phyloP scores from a whole-genome alignment of 768 basidiomycete species.

The Amanita fuliginea region DNA sequence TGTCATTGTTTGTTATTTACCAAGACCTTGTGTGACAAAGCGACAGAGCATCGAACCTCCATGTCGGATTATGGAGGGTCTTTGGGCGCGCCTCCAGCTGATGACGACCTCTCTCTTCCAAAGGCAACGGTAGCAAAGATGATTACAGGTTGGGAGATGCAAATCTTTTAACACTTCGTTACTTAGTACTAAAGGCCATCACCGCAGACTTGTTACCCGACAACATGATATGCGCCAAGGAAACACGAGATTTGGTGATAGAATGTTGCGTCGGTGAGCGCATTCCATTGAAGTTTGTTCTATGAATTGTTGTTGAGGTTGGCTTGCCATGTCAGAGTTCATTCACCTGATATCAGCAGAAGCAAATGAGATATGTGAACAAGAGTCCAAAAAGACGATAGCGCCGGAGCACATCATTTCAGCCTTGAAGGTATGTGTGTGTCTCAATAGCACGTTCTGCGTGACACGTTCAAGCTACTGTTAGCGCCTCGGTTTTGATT shows the following conservation, averaged over 20 bases:
- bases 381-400: slow-evolving; percentile 98
- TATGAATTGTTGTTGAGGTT: background rate
- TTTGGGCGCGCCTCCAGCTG: slow-evolving; percentile 47
- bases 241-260: slow-evolving; percentile 93
- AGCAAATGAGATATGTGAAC: slow-evolving; percentile 96
- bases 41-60: background rate
- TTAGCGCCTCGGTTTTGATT: slow-evolving; percentile 9
- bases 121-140: slow-evolving; percentile 98
- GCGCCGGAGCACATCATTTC: slow-evolving; percentile 37
- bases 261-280: slow-evolving; percentile 98
- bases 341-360: slow-evolving; percentile 96
- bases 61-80: slow-evolving; percentile 93
- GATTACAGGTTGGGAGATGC: slow-evolving; percentile 56
- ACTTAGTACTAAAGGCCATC: background rate
- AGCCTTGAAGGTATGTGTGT: too few species aligned
- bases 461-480: too few species aligned
- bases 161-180: too few species aligned
- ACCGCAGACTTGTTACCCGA: slow-evolving; percentile 73
- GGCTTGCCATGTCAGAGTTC: slow-evolving; percentile 62
- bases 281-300: slow-evolving; percentile 6
- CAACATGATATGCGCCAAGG: slow-evolving; percentile 86
- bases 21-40: background rate
- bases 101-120: slow-evolving; percentile 90
- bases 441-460: too few species aligned
- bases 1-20: background rate